phyloP scores from a whole-genome alignment of 2,329 filamentous ascomycete species.

The Botrytis medusae region DNA sequence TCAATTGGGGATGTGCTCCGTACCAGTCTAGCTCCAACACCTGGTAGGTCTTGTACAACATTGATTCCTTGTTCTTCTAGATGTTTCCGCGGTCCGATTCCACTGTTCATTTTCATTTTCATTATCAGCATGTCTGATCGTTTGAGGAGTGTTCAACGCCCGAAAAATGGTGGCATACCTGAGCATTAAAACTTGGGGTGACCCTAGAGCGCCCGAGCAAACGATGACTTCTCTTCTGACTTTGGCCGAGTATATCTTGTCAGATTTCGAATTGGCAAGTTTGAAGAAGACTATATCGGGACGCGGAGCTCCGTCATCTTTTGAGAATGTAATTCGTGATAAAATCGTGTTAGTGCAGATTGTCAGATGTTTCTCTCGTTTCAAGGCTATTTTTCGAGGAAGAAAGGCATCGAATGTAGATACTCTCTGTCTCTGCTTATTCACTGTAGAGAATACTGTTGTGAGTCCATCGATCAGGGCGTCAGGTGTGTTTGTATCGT shows the following conservation, averaged over 20 bases:
- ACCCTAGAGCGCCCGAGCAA: conserved; percentile 18
- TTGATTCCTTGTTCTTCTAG: conserved; percentile 19
- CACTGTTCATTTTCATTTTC: not conserved
- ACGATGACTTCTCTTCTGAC: conserved; percentile 22
- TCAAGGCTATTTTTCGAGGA: conserved; percentile 8
- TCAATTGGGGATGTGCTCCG: not conserved
- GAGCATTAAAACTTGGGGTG: conserved; percentile 24
- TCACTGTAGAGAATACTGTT: conserved; percentile 16
- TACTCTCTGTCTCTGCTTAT: conserved; percentile 21
- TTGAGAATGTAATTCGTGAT: conserved; percentile 15
- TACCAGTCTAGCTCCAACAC: conserved; percentile 22
- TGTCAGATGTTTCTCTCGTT: conserved; percentile 19
- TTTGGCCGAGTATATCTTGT: conserved; percentile 14
- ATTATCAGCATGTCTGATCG: accelerated
- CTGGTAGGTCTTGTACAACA: conserved; percentile 16
- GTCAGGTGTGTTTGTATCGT: conserved; percentile 18
- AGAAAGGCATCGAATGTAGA: conserved; percentile 24
- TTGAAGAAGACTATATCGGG: conserved; percentile 5
- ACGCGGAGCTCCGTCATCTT: not conserved
- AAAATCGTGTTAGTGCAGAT: conserved; percentile 22
- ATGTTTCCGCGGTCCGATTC: conserved; percentile 21
- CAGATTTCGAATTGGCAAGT: not conserved
- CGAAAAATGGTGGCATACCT: conserved; percentile 2
- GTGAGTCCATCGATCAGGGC: conserved; percentile 18
- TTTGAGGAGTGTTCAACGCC: not conserved